phyloP scores from a whole-genome alignment of 139 green algal species.

The Klebsormidium nitens region DNA sequence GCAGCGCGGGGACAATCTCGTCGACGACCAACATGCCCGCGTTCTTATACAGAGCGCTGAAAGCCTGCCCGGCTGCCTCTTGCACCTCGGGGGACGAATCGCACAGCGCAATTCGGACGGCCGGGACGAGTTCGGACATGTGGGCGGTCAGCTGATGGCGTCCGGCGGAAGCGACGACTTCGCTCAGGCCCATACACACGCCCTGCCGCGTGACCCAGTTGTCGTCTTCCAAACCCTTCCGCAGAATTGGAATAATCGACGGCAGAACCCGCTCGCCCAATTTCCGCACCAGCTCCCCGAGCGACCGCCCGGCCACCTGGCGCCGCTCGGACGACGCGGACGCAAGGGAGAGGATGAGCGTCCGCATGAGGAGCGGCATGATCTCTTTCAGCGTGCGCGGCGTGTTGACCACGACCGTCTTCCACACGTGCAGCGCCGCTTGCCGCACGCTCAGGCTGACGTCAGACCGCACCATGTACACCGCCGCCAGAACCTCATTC shows the following conservation, averaged over 20 bases:
- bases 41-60: conserved; percentile 80
- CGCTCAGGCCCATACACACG: conserved; percentile 54
- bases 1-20: conserved; percentile 58
- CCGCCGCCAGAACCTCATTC: conserved; percentile 69
- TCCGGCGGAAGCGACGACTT: conserved; percentile 74
- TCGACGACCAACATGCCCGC: conserved; percentile 56
- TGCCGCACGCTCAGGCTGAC: conserved; percentile 59
- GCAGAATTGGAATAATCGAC: conserved; percentile 86
- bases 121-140: conserved; percentile 73
- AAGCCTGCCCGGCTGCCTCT: conserved; percentile 77
- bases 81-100: conserved; percentile 53
- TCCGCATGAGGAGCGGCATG: conserved; percentile 53
- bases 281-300: conserved; percentile 95
- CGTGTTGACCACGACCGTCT: conserved; percentile 93
- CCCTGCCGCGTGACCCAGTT: conserved; percentile 41
- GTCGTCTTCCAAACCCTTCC: conserved; percentile 32
- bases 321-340: conserved; percentile 23
- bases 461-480: conserved; percentile 76
- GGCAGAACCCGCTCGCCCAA: conserved; percentile 88
- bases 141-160: conserved; percentile 75
- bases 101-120: conserved; percentile 71
- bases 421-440: conserved; percentile 73
- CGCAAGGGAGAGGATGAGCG: conserved; percentile 69
- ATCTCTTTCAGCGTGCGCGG: conserved; percentile 82
- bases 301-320: conserved; percentile 58